A percentile compares a stretch with the other conserved stretches of the same genome.
Conservation (phyloP, 257 asterid genomes). For the Cruciata laevipes region DNA sequence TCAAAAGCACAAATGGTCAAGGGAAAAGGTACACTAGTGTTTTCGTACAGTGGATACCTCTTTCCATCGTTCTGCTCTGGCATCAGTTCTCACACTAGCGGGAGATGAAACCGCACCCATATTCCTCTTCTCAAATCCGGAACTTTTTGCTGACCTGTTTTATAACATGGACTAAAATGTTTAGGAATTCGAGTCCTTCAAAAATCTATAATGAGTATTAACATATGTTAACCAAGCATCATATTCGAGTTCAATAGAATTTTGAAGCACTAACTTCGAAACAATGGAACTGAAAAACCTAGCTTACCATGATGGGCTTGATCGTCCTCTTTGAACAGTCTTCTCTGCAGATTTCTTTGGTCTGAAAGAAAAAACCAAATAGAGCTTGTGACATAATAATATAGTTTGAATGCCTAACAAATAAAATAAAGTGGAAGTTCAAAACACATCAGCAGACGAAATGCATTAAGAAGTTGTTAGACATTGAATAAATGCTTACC, state of each 20-base stretch:
- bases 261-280: neutral
- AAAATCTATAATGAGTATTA: too few species aligned
- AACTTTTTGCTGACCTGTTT: slow-evolving; percentile 42
- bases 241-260: neutral
- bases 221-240: too few species aligned
- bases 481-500: slow-evolving; percentile 33
- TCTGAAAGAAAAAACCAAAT: slow-evolving; percentile 22
- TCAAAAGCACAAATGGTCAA: neutral
- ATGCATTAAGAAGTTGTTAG: neutral
- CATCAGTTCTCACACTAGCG: slow-evolving; percentile 40
- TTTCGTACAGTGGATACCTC: slow-evolving; percentile 42
- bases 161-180: neutral
- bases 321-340: slow-evolving; percentile 33
- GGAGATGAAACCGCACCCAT: slow-evolving; percentile 27
- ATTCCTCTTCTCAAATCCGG: slow-evolving; percentile 28
- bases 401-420: neutral
- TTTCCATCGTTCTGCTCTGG: slow-evolving; percentile 51
- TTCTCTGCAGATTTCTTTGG: slow-evolving; percentile 38
- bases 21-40: neutral
- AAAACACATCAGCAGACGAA: neutral
- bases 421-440: neutral
- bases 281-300: slow-evolving; percentile 3
- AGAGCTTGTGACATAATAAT: slow-evolving; percentile 7
- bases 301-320: slow-evolving; percentile 44
- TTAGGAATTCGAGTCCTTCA: neutral